Conservation (phyloP, 2,329 filamentous ascomycete species). For the Penicillium rolfsii region DNA sequence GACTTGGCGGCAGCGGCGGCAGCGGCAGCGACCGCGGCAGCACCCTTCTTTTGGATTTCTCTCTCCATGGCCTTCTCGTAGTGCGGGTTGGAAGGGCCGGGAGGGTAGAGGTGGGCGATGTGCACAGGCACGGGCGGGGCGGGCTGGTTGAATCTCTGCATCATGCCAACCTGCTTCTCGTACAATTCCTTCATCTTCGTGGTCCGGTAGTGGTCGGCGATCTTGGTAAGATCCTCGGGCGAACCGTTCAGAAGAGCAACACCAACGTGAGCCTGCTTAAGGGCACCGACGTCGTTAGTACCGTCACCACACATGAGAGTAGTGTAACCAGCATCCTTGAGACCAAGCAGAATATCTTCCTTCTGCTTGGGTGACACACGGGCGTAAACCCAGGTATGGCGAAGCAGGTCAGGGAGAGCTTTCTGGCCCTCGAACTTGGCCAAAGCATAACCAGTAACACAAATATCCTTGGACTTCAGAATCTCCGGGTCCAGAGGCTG, state of each 20-base stretch:
- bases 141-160: conserved; percentile 94
- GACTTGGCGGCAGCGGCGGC: conserved; percentile 51
- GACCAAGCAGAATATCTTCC: conserved; percentile 93
- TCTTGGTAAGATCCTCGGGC: conserved; percentile 84
- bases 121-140: conserved; percentile 86
- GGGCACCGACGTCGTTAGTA: conserved; percentile 94
- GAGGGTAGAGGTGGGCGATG: conserved; percentile 93
- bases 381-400: conserved; percentile 95
- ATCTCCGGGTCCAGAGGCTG: conserved; percentile 81
- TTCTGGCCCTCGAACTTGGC: conserved; percentile 82
- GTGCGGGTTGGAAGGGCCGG: conserved; percentile 88
- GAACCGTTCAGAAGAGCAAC: conserved; percentile 95
- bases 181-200: conserved; percentile 99
- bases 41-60: conserved; percentile 78
- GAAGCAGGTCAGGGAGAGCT: conserved; percentile 75
- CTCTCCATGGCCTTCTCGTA: conserved; percentile 89
- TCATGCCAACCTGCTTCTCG: conserved; percentile 89
- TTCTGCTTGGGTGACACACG: conserved; percentile 98
- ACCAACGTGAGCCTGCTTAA: conserved; percentile 98
- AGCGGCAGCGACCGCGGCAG: conserved; percentile 59
- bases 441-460: conserved; percentile 92
- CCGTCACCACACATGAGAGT: conserved; percentile 98
- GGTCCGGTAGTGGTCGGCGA: conserved; percentile 89
- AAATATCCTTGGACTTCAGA: conserved; percentile 83
- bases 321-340: conserved; percentile 96